phyloP scores from a whole-genome alignment of 257 asterid species.

The Schizonepeta tenuifolia region DNA sequence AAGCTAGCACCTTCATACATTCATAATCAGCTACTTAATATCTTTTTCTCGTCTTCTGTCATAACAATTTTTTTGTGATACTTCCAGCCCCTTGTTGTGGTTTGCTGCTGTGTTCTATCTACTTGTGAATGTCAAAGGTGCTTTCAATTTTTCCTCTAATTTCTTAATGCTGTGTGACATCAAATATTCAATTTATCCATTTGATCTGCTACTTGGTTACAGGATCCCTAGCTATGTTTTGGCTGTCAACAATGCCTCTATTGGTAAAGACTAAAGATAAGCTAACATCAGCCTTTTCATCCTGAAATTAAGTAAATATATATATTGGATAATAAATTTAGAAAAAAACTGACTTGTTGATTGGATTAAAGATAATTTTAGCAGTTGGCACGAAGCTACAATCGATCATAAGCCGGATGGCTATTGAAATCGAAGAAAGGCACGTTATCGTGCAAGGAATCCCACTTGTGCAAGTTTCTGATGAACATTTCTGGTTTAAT shows the following conservation, averaged over 20 bases:
- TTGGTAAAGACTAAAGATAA: slow-evolving; percentile 51
- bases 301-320: not conserved
- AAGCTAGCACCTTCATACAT: too few species aligned
- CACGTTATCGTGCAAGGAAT: slow-evolving; percentile 93
- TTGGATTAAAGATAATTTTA: slow-evolving; percentile 60
- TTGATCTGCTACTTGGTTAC: slow-evolving; percentile 10
- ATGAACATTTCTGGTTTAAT: slow-evolving; percentile 80
- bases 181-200: too few species aligned
- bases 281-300: not conserved
- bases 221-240: slow-evolving; percentile 69
- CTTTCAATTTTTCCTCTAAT: slow-evolving; percentile 3
- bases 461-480: slow-evolving; percentile 94
- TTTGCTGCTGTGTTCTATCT: slow-evolving; percentile 67
- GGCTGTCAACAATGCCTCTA: slow-evolving; percentile 67
- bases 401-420: slow-evolving; percentile 84
- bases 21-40: too few species aligned
- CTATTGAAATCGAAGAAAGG: slow-evolving; percentile 83
- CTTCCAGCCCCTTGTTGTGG: slow-evolving; percentile 73
- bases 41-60: slow-evolving; percentile 3
- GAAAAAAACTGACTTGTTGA: slow-evolving; percentile 36
- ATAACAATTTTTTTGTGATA: slow-evolving; percentile 17
- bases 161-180: not conserved
- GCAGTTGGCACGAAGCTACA: slow-evolving; percentile 96
- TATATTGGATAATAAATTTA: not conserved
- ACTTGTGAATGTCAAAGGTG: slow-evolving; percentile 71